These are phyloP conservation scores for Candida golubevii DNA, from an alignment of 805 yeast species.

Conservation along the genomic window DNA sequence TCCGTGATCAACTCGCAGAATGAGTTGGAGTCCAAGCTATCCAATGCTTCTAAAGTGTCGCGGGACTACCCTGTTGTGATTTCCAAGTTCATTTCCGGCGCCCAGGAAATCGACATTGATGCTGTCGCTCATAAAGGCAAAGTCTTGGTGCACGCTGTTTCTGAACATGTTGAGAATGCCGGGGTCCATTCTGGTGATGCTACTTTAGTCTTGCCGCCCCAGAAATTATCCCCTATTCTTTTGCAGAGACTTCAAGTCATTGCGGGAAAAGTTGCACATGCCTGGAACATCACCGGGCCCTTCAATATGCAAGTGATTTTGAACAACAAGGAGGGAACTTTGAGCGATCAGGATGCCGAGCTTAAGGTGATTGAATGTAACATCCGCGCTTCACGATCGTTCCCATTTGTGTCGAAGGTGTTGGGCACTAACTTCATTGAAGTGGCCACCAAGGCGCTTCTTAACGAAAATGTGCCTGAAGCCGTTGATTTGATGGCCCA, in stretches of 20 bases:
- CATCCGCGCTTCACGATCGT: slow-evolving; percentile 96
- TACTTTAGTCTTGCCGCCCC: slow-evolving; percentile 91
- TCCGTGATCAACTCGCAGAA: slow-evolving; percentile 76
- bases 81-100: slow-evolving; percentile 92
- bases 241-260: slow-evolving; percentile 76
- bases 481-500: slow-evolving; percentile 82
- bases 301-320: slow-evolving; percentile 97
- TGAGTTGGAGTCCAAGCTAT: slow-evolving; percentile 78
- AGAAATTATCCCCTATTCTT: slow-evolving; percentile 58
- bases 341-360: slow-evolving; percentile 49
- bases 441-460: slow-evolving; percentile 84
- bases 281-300: slow-evolving; percentile 96
- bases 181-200: slow-evolving; percentile 99
- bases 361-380: slow-evolving; percentile 98
- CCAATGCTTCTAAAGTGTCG: slow-evolving; percentile 87
- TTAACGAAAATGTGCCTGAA: slow-evolving; percentile 66
- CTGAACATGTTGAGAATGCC: slow-evolving; percentile 97
- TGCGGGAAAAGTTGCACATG: slow-evolving; percentile 89
- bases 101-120: slow-evolving; percentile 95
- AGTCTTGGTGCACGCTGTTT: slow-evolving; percentile 89
- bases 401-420: slow-evolving; percentile 98
- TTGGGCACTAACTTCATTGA: slow-evolving; percentile 93
- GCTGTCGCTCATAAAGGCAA: slow-evolving; percentile 90
- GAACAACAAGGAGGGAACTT: slow-evolving; percentile 33
- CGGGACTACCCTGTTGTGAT: slow-evolving; percentile 97